These are phyloP conservation scores for Camillea tinctor DNA, from an alignment of 2,329 filamentous ascomycete species.

Conservation along the genomic window DNA sequence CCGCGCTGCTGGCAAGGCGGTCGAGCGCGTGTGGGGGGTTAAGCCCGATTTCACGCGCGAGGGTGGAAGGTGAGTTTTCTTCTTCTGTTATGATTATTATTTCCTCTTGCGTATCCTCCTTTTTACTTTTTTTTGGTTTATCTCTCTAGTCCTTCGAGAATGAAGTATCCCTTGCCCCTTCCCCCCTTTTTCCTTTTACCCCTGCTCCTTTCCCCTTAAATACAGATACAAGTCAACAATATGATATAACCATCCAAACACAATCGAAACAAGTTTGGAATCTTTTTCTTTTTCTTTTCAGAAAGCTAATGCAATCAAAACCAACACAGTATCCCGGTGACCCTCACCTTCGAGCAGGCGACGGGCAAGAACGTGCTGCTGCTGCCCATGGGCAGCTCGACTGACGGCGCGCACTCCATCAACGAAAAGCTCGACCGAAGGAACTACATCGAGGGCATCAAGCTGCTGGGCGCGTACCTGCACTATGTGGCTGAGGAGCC, in stretches of 20 bases:
- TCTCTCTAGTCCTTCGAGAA: not conserved
- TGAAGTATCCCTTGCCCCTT: not conserved
- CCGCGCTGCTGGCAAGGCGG: slow-evolving; percentile 89
- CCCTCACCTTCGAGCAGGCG: slow-evolving; percentile 94
- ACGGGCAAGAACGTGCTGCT: slow-evolving; percentile 97
- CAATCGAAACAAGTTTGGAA: not conserved
- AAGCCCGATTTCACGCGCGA: slow-evolving; percentile 94
- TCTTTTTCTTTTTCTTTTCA: no score
- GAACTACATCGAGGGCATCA: slow-evolving; percentile 98
- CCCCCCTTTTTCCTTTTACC: no score
- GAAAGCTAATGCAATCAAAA: not conserved
- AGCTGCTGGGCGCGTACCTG: slow-evolving; percentile 90
- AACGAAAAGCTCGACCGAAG: slow-evolving; percentile 97
- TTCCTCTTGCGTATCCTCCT: not conserved
- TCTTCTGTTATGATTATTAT: no score
- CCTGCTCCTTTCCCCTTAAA: no score
- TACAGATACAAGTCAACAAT: no score
- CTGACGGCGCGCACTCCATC: slow-evolving; percentile 93
- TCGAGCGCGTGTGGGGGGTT: slow-evolving; percentile 90
- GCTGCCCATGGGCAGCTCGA: slow-evolving; percentile 95
- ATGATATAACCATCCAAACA: no score
- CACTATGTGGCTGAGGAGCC: slow-evolving; percentile 95
- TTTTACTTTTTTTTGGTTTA: not conserved
- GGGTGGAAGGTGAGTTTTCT: slow-evolving; percentile 70
- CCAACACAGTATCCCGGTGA: slow-evolving; percentile 79